Conservation (phyloP, 352 stramenopile genomes). For the Phytophthora pistaciae region DNA sequence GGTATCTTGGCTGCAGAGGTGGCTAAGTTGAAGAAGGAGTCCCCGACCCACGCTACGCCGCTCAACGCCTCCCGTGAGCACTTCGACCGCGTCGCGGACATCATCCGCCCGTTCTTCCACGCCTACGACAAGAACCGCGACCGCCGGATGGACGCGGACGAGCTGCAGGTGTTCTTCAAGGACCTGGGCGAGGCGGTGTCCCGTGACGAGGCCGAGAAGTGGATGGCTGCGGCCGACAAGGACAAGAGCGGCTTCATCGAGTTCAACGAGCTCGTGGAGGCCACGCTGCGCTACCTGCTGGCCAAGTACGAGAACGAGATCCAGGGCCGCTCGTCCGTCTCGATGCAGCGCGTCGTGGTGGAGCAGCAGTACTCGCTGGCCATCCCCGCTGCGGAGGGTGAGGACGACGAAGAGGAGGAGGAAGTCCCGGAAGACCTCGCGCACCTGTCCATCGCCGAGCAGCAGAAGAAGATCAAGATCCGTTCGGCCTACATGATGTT, state of each 20-base stretch:
- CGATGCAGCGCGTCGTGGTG: conserved; percentile 59
- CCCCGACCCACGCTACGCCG: conserved; percentile 48
- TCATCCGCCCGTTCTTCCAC: conserved; percentile 95
- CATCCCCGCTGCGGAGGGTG: conserved; percentile 61
- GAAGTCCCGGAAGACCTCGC: conserved; percentile 95
- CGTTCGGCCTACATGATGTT: conserved; percentile 95
- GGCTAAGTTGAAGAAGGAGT: conserved; percentile 66
- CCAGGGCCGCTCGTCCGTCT: conserved; percentile 54
- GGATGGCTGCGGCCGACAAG: conserved; percentile 93
- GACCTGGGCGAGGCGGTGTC: conserved; percentile 94
- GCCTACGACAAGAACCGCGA: conserved; percentile 94
- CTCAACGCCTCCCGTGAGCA: conserved; percentile 62
- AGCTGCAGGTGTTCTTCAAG: conserved; percentile 94
- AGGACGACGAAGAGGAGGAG: conserved; percentile 94
- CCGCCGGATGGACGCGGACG: conserved; percentile 89
- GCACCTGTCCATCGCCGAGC: conserved; percentile 94
- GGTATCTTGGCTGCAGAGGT: conserved; percentile 83
- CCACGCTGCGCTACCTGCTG: conserved; percentile 88
- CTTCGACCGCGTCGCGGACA: conserved; percentile 86
- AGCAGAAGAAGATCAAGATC: conserved; percentile 96
- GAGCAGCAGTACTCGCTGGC: conserved; percentile 58
- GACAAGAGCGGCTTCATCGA: conserved; percentile 93
- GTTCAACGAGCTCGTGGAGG: conserved; percentile 95
- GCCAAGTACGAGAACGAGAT: conserved; percentile 78
- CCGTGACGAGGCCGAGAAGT: conserved; percentile 76